A percentile compares a stretch with the other conserved stretches of the same genome.
These are phyloP conservation scores for Stephanodiscus minutulus DNA, from an alignment of 108 stramenopile species.

Conservation along the genomic window DNA sequence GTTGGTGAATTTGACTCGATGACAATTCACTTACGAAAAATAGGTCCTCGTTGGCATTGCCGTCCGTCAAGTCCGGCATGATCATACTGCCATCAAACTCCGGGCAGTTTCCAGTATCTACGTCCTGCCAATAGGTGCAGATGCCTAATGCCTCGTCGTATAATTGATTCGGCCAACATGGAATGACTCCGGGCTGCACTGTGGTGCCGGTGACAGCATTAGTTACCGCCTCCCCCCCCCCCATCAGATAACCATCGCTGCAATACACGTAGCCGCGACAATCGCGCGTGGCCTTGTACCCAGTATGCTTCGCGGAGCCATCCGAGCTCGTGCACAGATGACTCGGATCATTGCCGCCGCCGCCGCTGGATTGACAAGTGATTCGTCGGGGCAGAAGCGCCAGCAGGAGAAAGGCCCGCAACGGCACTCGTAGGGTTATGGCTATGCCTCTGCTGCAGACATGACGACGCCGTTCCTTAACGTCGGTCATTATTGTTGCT, in stretches of 20 bases:
- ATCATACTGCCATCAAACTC: constrained; percentile 26
- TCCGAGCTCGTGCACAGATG: constrained; percentile 15
- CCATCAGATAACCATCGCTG: constrained; percentile 40
- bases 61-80: constrained; percentile 36
- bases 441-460: background rate
- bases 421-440: background rate
- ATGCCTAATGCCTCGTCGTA: constrained; percentile 20
- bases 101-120: constrained; percentile 25
- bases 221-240: constrained; percentile 9
- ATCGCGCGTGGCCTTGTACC: constrained; percentile 37
- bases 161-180: constrained; percentile 46
- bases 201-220: background rate
- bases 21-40: constrained; percentile 43
- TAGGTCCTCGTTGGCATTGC: constrained; percentile 34
- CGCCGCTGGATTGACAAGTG: constrained; percentile 5
- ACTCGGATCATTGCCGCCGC: constrained; percentile 36
- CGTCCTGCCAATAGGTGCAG: constrained; percentile 43
- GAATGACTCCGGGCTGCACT: constrained; percentile 12
- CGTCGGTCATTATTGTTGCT: too few species aligned
- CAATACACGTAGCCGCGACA: constrained; percentile 50
- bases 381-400: background rate
- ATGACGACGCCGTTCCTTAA: too few species aligned
- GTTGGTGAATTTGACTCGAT: background rate
- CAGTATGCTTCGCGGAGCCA: constrained; percentile 9
- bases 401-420: background rate